Percentiles rank a stretch among this genome's conserved stretches.
These are phyloP conservation scores for Trichoderma asperellum DNA, from an alignment of 2,329 filamentous ascomycete genomes.

Conservation along the genomic window DNA sequence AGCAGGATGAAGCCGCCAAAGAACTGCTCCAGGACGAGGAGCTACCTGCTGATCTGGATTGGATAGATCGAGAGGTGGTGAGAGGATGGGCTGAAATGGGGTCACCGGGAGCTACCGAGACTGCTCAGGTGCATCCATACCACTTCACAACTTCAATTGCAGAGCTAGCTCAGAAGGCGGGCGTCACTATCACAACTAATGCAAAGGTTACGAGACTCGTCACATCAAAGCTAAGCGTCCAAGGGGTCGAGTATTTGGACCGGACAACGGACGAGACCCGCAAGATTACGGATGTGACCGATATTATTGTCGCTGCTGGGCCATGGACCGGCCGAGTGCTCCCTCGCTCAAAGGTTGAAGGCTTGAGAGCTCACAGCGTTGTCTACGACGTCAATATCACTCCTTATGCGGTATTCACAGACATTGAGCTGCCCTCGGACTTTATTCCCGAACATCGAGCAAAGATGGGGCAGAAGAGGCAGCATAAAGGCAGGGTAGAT, in stretches of 20 bases:
- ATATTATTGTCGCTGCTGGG: slow-evolving; percentile 60
- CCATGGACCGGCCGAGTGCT: slow-evolving; percentile 67
- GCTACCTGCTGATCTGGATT: slow-evolving; percentile 80
- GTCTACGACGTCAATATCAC: slow-evolving; percentile 67
- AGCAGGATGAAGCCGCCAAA: slow-evolving; percentile 57
- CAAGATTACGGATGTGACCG: slow-evolving; percentile 52
- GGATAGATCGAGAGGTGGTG: slow-evolving; percentile 72
- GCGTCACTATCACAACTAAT: slow-evolving; percentile 68
- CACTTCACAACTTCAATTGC: slow-evolving; percentile 88
- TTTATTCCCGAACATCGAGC: slow-evolving; percentile 60
- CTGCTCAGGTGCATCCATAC: slow-evolving; percentile 91
- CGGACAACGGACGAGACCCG: slow-evolving; percentile 45
- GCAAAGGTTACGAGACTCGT: slow-evolving; percentile 70
- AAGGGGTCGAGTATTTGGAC: slow-evolving; percentile 64
- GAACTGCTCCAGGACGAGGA: slow-evolving; percentile 58
- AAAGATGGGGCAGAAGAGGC: slow-evolving; percentile 53
- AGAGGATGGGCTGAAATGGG: slow-evolving; percentile 82
- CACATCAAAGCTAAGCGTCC: slow-evolving; percentile 55
- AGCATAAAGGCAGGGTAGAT: slow-evolving; percentile 67
- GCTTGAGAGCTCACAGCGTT: slow-evolving; percentile 66
- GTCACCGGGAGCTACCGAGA: slow-evolving; percentile 66
- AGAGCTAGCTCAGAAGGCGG: slow-evolving; percentile 70
- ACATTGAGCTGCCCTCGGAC: slow-evolving; percentile 72
- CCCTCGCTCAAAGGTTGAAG: slow-evolving; percentile 60
- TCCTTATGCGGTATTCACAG: slow-evolving; percentile 82